A percentile compares a stretch with the other conserved stretches of the same genome.
phyloP scores from a whole-genome alignment of 2,329 filamentous ascomycete species.

The Bisporella sp. region DNA sequence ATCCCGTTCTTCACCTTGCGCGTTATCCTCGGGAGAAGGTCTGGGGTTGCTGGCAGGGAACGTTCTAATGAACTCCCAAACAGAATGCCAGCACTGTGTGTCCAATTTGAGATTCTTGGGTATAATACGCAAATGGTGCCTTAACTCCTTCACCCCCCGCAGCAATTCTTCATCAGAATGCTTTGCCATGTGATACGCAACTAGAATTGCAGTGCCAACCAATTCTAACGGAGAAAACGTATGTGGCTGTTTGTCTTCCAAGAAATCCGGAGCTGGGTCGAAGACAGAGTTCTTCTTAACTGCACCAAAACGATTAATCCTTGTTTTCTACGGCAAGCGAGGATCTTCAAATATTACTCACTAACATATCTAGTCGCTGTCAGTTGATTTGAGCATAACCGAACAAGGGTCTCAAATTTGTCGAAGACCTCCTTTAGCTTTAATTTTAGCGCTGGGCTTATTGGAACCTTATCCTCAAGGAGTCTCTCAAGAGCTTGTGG shows the following conservation, averaged over 20 bases:
- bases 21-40: not conserved
- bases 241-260: constrained; percentile 23
- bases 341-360: not conserved
- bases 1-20: not conserved
- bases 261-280: constrained; percentile 21
- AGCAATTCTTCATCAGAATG: constrained; percentile 24
- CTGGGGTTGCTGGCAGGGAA: not conserved
- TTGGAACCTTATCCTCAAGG: constrained; percentile 23
- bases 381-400: constrained; percentile 20
- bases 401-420: constrained; percentile 25
- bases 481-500: constrained; percentile 24
- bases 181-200: constrained; percentile 24
- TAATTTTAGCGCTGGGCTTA: constrained; percentile 22
- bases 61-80: constrained; percentile 24
- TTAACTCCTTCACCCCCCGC: constrained; percentile 27
- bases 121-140: constrained; percentile 22
- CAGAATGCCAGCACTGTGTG: constrained; percentile 25
- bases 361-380: constrained; percentile 16
- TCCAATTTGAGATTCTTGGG: constrained; percentile 30
- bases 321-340: too few relatives aligned
- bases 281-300: constrained; percentile 22
- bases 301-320: not conserved
- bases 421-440: constrained; percentile 26
- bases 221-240: constrained; percentile 31
- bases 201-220: constrained; percentile 26